Evolutionary conservation across 2,329 filamentous ascomycete species (phyloP).

Genomic region (Thermomyces lanuginosus): DNA sequence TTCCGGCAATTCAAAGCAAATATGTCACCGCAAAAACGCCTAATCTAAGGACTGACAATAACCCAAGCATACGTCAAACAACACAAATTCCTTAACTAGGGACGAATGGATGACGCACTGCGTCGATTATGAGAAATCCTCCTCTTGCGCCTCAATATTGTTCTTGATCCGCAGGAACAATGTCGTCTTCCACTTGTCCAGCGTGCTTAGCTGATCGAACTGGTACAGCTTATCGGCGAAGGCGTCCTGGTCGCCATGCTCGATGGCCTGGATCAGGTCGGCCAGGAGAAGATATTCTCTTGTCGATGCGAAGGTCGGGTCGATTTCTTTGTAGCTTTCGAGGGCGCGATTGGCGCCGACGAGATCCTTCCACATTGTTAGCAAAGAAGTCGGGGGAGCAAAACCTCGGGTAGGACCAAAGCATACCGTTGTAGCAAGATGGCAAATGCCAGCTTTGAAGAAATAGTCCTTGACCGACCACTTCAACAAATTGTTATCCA

Average conservation of each 20-base stretch:
- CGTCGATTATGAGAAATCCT: constrained; percentile 52
- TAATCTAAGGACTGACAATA: no score
- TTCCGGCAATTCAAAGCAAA: no score
- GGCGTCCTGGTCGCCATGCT: constrained; percentile 61
- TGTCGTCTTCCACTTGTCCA: constrained; percentile 95
- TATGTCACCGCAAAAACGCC: no score
- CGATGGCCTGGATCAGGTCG: constrained; percentile 59
- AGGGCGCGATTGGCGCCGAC: constrained; percentile 66
- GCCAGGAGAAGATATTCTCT: constrained; percentile 67
- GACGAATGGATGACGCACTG: no score
- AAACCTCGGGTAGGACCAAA: constrained; percentile 1
- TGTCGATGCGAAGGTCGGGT: constrained; percentile 58
- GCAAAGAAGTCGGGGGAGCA: no score
- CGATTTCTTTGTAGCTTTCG: constrained; percentile 64
- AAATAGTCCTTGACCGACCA: constrained; percentile 94
- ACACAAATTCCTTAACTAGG: no score
- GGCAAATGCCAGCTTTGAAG: constrained; percentile 83
- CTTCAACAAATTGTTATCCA: constrained; percentile 83
- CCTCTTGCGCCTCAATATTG: constrained; percentile 54
- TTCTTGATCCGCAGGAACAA: constrained; percentile 71
- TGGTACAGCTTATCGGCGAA: constrained; percentile 79
- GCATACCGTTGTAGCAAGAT: constrained; percentile 47
- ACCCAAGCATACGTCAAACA: no score
- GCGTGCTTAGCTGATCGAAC: constrained; percentile 79
- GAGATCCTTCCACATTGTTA: constrained; percentile 54